Evolutionary conservation across 768 basidiomycete genomes (phyloP).

Genomic region (Xerocomellus intermedius): DNA sequence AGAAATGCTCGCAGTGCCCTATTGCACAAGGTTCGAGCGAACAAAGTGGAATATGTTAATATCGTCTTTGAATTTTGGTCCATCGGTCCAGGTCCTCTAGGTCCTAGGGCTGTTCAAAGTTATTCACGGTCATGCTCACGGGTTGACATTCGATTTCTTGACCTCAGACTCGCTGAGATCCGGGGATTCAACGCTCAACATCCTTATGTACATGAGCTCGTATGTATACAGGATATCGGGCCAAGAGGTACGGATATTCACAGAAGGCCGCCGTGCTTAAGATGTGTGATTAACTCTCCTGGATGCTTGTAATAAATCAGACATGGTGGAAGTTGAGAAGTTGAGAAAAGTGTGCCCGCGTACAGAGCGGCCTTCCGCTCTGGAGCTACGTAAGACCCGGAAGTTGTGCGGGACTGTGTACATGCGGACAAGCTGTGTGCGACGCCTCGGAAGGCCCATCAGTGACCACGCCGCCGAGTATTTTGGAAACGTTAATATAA

Average conservation of each 20-base stretch:
- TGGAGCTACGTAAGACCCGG: not conserved
- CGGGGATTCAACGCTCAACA: not conserved
- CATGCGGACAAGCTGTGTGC: constrained; percentile 7
- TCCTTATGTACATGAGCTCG: not conserved
- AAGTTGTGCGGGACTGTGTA: not conserved
- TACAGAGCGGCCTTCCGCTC: not conserved
- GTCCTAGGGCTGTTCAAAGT: not conserved
- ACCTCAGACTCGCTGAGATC: not conserved
- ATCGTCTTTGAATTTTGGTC: not conserved
- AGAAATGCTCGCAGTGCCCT: not conserved
- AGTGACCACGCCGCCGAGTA: not conserved
- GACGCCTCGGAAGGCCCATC: not conserved
- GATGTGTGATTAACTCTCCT: not conserved
- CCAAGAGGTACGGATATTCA: not conserved
- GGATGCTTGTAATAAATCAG: not conserved
- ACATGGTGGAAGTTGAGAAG: not conserved
- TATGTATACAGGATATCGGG: too few species aligned
- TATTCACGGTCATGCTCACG: not conserved
- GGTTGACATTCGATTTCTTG: not conserved
- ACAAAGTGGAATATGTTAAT: not conserved
- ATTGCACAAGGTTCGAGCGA: not conserved
- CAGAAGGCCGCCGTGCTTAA: not conserved
- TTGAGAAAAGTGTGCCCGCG: not conserved
- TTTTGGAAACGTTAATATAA: not conserved
- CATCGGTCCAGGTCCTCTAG: not conserved